These are phyloP conservation scores for Neopestalotiopsis rosae DNA, from an alignment of 2,329 filamentous ascomycete genomes.

Conservation along the genomic window DNA sequence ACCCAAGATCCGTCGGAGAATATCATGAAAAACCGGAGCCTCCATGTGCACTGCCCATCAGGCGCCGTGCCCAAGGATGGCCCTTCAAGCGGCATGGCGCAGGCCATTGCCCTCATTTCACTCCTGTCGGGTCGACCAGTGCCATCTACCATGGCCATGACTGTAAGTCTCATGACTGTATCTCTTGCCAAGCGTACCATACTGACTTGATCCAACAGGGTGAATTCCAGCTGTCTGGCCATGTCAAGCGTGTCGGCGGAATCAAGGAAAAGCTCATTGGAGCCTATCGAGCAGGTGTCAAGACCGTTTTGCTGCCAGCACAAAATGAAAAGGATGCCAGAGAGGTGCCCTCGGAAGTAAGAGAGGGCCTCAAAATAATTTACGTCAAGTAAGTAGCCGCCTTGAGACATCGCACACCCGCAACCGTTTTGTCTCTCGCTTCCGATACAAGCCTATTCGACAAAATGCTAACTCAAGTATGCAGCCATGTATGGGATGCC, in stretches of 20 bases:
- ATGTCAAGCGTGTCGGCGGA: slow-evolving; percentile 91
- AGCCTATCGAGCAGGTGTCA: slow-evolving; percentile 89
- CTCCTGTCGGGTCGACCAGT: slow-evolving; percentile 87
- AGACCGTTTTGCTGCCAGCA: slow-evolving; percentile 86
- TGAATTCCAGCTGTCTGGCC: slow-evolving; percentile 80
- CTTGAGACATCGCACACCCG: slow-evolving; percentile 45
- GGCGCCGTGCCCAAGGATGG: slow-evolving; percentile 96
- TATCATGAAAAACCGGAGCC: slow-evolving; percentile 92
- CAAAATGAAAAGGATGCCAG: slow-evolving; percentile 92
- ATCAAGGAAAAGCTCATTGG: slow-evolving; percentile 99
- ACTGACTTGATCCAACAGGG: slow-evolving; percentile 49
- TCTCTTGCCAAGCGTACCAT: slow-evolving; percentile 20
- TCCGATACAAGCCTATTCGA: slow-evolving; percentile 19
- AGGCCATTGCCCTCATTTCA: slow-evolving; percentile 91
- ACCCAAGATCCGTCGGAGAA: slow-evolving; percentile 82
- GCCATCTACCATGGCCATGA: slow-evolving; percentile 94
- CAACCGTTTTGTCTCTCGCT: slow-evolving; percentile 21
- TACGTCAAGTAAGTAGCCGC: slow-evolving; percentile 75
- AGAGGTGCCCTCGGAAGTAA: slow-evolving; percentile 90
- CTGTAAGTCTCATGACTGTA: slow-evolving; percentile 53
- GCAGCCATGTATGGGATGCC: slow-evolving; percentile 91
- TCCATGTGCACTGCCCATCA: slow-evolving; percentile 95
- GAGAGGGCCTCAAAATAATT: slow-evolving; percentile 83
- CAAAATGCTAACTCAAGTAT: slow-evolving; percentile 28
- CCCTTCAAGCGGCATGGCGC: slow-evolving; percentile 84